phyloP scores from a whole-genome alignment of 2,329 filamentous ascomycete species.

The Immersiporthe knoxdaviesiana region DNA sequence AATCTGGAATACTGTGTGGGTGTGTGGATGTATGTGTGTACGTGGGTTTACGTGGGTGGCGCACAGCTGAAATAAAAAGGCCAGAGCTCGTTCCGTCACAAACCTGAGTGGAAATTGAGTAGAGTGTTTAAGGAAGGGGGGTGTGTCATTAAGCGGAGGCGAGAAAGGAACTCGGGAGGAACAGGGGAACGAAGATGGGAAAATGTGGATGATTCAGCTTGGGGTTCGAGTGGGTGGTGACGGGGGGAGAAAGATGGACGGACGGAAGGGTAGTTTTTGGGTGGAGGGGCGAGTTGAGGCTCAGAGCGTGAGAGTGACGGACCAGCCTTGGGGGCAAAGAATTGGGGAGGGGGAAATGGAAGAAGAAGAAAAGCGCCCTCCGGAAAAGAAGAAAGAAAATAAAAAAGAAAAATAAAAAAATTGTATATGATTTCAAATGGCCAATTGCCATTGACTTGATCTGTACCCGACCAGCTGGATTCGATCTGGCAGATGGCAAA shows the following conservation, averaged over 20 bases:
- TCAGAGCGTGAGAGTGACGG: neutral
- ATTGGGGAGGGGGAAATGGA: neutral
- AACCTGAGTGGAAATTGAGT: neutral
- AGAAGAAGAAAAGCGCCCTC: neutral
- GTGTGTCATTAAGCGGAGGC: slow-evolving; percentile 3
- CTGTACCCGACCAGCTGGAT: neutral
- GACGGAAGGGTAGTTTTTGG: neutral
- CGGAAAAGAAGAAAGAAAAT: neutral
- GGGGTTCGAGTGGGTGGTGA: neutral
- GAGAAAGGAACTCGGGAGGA: neutral
- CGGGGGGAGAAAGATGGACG: neutral
- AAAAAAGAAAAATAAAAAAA: neutral
- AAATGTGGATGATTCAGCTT: slow-evolving; percentile 5
- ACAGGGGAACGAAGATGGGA: slow-evolving; percentile 1
- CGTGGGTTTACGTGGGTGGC: neutral
- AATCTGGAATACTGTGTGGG: neutral
- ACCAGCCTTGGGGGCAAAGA: slow-evolving; percentile 5
- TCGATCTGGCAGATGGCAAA: neutral
- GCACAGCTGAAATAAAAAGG: neutral
- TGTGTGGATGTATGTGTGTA: too few relatives aligned
- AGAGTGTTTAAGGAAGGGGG: neutral
- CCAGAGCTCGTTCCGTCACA: neutral
- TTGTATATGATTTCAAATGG: too few relatives aligned
- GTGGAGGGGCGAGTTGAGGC: slow-evolving; percentile 2
- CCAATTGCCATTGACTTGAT: neutral